Conservation (phyloP, 345 rosid species). For the Toxicodendron radicans region DNA sequence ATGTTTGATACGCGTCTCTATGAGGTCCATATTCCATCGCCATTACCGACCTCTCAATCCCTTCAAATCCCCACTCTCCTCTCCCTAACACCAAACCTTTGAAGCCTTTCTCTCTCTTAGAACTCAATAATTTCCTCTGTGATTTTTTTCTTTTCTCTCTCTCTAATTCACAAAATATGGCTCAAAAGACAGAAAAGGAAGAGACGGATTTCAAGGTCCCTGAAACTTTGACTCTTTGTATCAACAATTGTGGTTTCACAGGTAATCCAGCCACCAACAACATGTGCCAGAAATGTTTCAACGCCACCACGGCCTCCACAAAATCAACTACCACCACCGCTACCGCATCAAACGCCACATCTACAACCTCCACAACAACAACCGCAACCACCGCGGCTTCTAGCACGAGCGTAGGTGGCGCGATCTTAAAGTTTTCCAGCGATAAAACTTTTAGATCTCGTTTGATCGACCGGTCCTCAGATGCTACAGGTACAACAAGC, state of each 20-base stretch:
- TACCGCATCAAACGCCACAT: slow-evolving; percentile 14
- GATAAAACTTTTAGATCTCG: slow-evolving; percentile 56
- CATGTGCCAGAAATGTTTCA: slow-evolving; percentile 97
- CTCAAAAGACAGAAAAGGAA: slow-evolving; percentile 86
- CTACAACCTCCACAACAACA: not conserved
- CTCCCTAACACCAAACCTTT: not conserved
- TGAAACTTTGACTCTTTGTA: slow-evolving; percentile 65
- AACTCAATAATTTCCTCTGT: not conserved
- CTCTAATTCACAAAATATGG: slow-evolving; percentile 40
- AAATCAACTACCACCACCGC: slow-evolving; percentile 27
- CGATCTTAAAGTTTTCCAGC: slow-evolving; percentile 46
- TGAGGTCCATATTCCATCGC: slow-evolving; percentile 81
- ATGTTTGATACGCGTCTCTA: slow-evolving; percentile 82
- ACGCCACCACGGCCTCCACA: slow-evolving; percentile 41
- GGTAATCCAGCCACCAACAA: slow-evolving; percentile 91
- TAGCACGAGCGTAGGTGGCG: slow-evolving; percentile 23
- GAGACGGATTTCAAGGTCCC: slow-evolving; percentile 96
- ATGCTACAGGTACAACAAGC: slow-evolving; percentile 17
- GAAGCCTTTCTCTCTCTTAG: not conserved
- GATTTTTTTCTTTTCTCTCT: not conserved
- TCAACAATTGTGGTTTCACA: slow-evolving; percentile 80
- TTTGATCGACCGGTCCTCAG: slow-evolving; percentile 25
- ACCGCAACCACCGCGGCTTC: slow-evolving; percentile 16
- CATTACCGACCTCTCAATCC: slow-evolving; percentile 53
- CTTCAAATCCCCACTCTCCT: slow-evolving; percentile 39